Evolutionary conservation across 352 stramenopile species (phyloP), one percentile per base, ranked within the genome.

Genomic region (Plasmopara halstedii): DNA sequence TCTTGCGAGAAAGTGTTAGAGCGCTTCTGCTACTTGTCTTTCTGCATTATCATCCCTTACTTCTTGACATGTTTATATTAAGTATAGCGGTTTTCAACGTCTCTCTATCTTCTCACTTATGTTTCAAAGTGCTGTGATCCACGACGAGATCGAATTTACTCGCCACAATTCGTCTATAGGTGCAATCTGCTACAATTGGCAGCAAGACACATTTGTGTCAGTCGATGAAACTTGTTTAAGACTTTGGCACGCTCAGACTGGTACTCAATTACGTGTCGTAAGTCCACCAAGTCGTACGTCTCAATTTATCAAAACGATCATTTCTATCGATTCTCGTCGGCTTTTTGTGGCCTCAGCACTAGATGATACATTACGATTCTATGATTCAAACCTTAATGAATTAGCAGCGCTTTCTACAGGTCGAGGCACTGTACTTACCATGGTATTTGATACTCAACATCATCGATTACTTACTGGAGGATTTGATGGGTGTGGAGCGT

Each of bases 71-170:
- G n/a, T n/a, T n/a, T n/a, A n/a, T n/a, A n/a, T n/a, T n/a, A n/a
- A n/a, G n/a, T n/a, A n/a, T n/a, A n/a, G n/a, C n/a, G n/a, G n/a
- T n/a, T n/a, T n/a, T n/a, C n/a, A n/a, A 29, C 25, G 25, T 29
- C 25, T 6, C 25, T 11, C 11, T 29, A 29, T 29, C 25, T n/a
- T n/a, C 25, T 29, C 23, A 17, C 23, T n/a, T 33, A 83, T 82
- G 71, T 64, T 75, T 22, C 73, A 86, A 58, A 85, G 68, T 46
- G 77, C 72, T 1, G 73, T 85, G 58, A 86, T 88, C 59, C 68
- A 67, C 32, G 64, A 78, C 36, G 61, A 84, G 42, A 78, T 54
- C 35, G 45, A 61, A 43, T 84, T 83, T 56, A 56, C 58, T 10
- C 60, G 57, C 38, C 77, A 88, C 49, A 84, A 84, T 40, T 74